These are phyloP conservation scores for Malassezia cuniculi DNA, from an alignment of 1,284 basidiomycete species.

Conservation along the genomic window DNA sequence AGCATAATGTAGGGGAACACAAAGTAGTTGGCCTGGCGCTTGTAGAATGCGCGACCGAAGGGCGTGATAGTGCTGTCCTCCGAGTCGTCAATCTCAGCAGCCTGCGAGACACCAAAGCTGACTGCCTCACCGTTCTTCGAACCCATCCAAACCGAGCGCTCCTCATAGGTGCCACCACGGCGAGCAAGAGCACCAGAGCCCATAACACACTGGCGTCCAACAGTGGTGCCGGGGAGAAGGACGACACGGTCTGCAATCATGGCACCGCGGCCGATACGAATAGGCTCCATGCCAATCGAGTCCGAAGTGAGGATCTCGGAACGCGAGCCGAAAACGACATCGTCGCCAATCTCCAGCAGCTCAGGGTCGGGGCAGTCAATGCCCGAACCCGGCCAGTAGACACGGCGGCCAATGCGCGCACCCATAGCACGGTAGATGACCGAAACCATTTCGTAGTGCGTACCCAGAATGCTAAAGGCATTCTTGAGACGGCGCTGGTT, in stretches of 20 bases:
- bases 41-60: constrained; percentile 44
- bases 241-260: constrained; percentile 46
- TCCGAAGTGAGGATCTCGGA: constrained; percentile 44
- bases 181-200: constrained; percentile 42
- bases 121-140: constrained; percentile 44
- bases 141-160: constrained; percentile 44
- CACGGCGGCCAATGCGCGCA: constrained; percentile 41
- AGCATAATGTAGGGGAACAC: constrained; percentile 43
- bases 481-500: constrained; percentile 36
- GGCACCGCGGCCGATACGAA: constrained; percentile 41
- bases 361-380: constrained; percentile 45
- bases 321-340: constrained; percentile 44
- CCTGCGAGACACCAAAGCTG: constrained; percentile 35
- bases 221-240: constrained; percentile 37
- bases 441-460: constrained; percentile 45
- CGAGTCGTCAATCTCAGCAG: constrained; percentile 25
- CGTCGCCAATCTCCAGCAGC: constrained; percentile 43
- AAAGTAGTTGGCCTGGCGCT: constrained; percentile 43
- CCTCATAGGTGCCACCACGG: constrained; percentile 43
- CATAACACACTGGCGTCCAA: constrained; percentile 44
- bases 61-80: constrained; percentile 42
- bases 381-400: constrained; percentile 45
- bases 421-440: constrained; percentile 45
- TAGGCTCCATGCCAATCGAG: constrained; percentile 43
- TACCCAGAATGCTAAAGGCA: constrained; percentile 39